Base-by-base conservation (phyloP, 2,329 filamentous ascomycete species). In the Rhynchosporium agropyri region DNA sequence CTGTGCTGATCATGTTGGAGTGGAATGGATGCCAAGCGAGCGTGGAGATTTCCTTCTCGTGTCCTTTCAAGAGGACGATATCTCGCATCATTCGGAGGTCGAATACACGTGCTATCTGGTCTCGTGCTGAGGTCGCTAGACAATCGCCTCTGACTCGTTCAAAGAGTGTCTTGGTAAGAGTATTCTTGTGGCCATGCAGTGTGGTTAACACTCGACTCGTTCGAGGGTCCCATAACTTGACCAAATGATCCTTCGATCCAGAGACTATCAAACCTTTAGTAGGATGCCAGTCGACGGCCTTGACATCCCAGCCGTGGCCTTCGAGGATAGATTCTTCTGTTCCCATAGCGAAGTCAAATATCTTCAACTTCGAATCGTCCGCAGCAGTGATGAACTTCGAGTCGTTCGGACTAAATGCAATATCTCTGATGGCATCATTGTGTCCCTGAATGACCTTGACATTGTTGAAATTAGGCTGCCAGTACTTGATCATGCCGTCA, bases 381-480 rank as follows among this genome's bases (percentile, higher is more conserved):
- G 92, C 95, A 29, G 94, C 94, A 0, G 94, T 98, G 67, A 97
- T 91, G 70, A 99, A 99, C 75, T 98, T 98, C 65, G 90, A 84
- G 77, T 99, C 95, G 66, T 90, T 97, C 0, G 95, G 95, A 64
- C 92, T 91, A 76, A 98, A 98, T 8, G 94, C 90, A 45, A 99
- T 81, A 72, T 97, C 95, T 71, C 95, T 84, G 65, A 99, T 91
- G 4, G 94, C 89, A 74, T 97, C 92, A 55, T 86, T 86, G 74
- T 98, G 95, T 6, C 92, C 95, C 74, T 93, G 88, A 60, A 99
- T 91, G 59, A 91, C 93, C 76, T 98, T 92, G 64, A 98, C 92
- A 72, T 98, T 97, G 82, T 99, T 98, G 80, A 99, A 97, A 76
- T 98, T 99, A 38, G 94, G 92, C 76, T 97, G 92, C 91, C 94